A percentile compares a stretch with the other conserved stretches of the same genome.
Conservation (phyloP, 2,329 filamentous ascomycete genomes). For the Hypoxylon sp. region DNA sequence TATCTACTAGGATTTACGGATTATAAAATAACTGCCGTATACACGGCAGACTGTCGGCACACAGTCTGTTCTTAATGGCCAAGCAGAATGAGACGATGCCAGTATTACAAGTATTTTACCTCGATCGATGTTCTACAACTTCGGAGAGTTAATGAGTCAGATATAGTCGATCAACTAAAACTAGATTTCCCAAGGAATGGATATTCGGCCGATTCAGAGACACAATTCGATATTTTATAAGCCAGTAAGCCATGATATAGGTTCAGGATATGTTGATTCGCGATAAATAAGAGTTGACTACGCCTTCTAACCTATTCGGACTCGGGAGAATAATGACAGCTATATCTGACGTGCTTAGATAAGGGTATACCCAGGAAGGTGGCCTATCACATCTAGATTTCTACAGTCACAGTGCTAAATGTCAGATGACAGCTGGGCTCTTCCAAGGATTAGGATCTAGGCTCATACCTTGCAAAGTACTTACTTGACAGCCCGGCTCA, state of each 20-base stretch:
- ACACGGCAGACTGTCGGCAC: conserved; percentile 28
- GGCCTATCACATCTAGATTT: conserved; percentile 22
- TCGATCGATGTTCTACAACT: conserved; percentile 42
- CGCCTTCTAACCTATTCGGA: neutral
- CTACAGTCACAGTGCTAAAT: neutral
- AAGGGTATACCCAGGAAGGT: conserved; percentile 3
- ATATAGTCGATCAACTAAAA: neutral
- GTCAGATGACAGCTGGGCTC: neutral
- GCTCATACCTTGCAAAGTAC: neutral
- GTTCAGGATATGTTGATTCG: conserved; percentile 3
- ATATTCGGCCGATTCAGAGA: conserved; percentile 4
- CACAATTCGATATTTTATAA: neutral
- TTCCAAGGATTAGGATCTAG: conserved; percentile 9
- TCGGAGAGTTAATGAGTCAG: neutral
- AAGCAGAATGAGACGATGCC: conserved; percentile 31
- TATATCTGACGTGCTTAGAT: conserved; percentile 9
- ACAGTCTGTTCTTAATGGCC: conserved; percentile 11
- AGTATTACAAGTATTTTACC: conserved; percentile 1
- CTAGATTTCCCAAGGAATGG: neutral
- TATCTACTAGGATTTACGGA: conserved; percentile 6
- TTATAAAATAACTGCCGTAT: conserved; percentile 25
- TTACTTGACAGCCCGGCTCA: neutral
- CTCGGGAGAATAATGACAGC: neutral
- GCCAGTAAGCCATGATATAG: neutral
- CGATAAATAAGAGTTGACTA: neutral